Conservation (phyloP, 306 rosid species). For the Neltuma alba region DNA sequence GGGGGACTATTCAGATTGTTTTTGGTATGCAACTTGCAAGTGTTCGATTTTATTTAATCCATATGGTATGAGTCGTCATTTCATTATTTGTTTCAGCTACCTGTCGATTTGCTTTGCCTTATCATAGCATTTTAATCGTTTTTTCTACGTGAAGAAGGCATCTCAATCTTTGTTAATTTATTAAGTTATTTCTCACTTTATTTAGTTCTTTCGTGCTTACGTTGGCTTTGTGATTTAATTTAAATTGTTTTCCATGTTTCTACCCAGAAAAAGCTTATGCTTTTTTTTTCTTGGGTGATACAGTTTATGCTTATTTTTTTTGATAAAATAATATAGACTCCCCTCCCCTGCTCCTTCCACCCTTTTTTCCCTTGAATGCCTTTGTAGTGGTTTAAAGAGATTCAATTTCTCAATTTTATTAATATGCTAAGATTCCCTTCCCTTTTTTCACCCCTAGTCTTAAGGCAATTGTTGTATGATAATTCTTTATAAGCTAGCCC, state of each 20-base stretch:
- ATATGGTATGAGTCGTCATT: conserved; percentile 10
- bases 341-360: not conserved
- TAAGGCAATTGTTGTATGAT: not conserved
- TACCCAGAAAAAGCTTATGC: not conserved
- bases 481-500: not conserved
- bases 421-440: not conserved
- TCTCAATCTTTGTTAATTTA: not conserved
- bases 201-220: not conserved
- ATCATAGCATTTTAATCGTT: not conserved
- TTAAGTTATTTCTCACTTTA: not conserved
- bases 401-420: conserved; percentile 22
- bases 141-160: not conserved
- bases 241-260: not conserved
- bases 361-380: not conserved
- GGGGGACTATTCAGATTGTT: conserved; percentile 14
- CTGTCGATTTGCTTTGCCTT: conserved; percentile 9
- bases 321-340: too few species aligned
- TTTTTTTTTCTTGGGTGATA: too few species aligned
- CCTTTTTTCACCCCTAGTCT: not conserved
- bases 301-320: too few species aligned
- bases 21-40: not conserved
- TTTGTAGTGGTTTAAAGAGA: not conserved
- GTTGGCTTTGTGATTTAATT: conserved; percentile 2
- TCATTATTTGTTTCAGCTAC: not conserved
- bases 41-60: too few species aligned